phyloP scores from a whole-genome alignment of 345 rosid species.

The Diplotaxis tenuifolia region DNA sequence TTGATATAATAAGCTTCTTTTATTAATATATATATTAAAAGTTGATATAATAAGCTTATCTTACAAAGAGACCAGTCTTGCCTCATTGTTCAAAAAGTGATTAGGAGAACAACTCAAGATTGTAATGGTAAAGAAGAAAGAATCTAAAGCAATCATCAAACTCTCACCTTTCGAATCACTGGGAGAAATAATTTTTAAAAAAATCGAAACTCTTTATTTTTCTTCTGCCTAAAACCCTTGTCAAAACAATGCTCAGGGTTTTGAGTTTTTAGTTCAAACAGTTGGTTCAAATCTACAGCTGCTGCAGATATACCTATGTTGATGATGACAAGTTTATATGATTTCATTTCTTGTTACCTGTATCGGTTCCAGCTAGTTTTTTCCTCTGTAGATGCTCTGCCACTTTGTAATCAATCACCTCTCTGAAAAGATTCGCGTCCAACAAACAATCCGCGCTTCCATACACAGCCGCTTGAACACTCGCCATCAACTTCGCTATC shows the following conservation, averaged over 20 bases:
- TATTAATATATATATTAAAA: neutral
- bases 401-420: constrained; percentile 90
- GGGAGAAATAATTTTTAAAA: constrained; percentile 28
- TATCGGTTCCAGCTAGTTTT: constrained; percentile 55
- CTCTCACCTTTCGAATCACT: constrained; percentile 22
- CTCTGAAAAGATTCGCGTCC: constrained; percentile 69
- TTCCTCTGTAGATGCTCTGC: constrained; percentile 90
- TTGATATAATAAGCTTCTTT: neutral
- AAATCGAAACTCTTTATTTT: constrained; percentile 7
- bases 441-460: constrained; percentile 79
- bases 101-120: constrained; percentile 6
- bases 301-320: constrained; percentile 12
- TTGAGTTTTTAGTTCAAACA: neutral
- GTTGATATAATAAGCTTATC: neutral
- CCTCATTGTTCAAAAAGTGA: constrained; percentile 45
- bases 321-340: constrained; percentile 13
- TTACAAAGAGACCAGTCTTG: constrained; percentile 37
- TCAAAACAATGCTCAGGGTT: constrained; percentile 27
- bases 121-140: neutral
- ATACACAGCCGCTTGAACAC: constrained; percentile 91
- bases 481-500: constrained; percentile 87
- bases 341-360: constrained; percentile 22
- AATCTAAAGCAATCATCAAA: neutral
- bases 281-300: constrained; percentile 25
- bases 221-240: constrained; percentile 21